Conservation (phyloP, 805 yeast species). For the Metschnikowia drakensbergensis region DNA sequence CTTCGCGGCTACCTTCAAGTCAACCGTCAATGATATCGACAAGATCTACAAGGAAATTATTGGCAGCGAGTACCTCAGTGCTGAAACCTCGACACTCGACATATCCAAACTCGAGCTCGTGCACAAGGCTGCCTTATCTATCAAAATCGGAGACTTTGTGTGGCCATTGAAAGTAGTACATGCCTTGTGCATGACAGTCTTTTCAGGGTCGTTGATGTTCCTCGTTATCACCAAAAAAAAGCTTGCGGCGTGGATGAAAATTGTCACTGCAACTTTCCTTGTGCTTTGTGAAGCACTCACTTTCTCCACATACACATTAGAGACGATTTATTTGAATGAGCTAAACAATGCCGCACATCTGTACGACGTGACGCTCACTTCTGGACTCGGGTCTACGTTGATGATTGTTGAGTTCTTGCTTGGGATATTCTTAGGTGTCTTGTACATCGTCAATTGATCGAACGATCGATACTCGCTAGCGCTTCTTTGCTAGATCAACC, state of each 20-base stretch:
- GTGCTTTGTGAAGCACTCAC: conserved; percentile 12
- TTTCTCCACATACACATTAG: conserved; percentile 9
- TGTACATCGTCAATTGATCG: conserved; percentile 4
- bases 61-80: neutral
- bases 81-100: conserved; percentile 8
- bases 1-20: conserved; percentile 9
- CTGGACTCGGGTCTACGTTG: conserved; percentile 11
- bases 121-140: conserved; percentile 11
- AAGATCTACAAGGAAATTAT: conserved; percentile 9
- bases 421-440: conserved; percentile 7
- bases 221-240: neutral
- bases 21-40: conserved; percentile 12
- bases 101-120: conserved; percentile 11
- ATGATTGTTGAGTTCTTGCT: conserved; percentile 11
- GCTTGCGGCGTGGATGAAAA: neutral
- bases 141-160: conserved; percentile 9
- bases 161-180: conserved; percentile 7
- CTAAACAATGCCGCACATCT: conserved; percentile 10
- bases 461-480: neutral
- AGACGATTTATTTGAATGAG: conserved; percentile 6
- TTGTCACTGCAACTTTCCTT: conserved; percentile 5
- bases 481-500: conserved; percentile 2
- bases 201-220: conserved; percentile 2
- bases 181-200: conserved; percentile 1
- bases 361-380: conserved; percentile 11